Conservation (phyloP, 129 eudicot species). For the Silybum marianum region DNA sequence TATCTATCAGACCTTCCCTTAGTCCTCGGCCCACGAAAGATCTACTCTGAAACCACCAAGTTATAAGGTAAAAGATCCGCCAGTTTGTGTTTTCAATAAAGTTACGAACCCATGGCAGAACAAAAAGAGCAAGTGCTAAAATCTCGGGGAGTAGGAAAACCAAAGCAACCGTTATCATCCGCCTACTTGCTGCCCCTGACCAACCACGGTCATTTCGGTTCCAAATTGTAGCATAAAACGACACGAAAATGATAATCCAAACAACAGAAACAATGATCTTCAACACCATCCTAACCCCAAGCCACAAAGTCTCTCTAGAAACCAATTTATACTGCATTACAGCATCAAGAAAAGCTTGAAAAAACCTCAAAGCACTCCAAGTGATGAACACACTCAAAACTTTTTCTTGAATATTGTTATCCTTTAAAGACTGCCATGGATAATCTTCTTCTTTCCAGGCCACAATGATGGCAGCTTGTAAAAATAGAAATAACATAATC, state of each 20-base stretch:
- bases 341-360: conserved; percentile 75
- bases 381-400: conserved; percentile 75
- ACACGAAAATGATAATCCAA: conserved; percentile 75
- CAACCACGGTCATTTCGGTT: conserved; percentile 41
- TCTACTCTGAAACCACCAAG: conserved; percentile 97
- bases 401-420: conserved; percentile 62
- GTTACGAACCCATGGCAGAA: conserved; percentile 83
- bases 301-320: conserved; percentile 74
- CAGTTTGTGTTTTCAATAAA: conserved; percentile 80
- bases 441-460: conserved; percentile 63
- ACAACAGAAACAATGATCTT: conserved; percentile 60
- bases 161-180: conserved; percentile 50
- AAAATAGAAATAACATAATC: conserved; percentile 80
- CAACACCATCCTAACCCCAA: conserved; percentile 70
- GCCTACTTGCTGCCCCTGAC: conserved; percentile 51
- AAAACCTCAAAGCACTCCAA: conserved; percentile 76
- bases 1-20: conserved; percentile 83
- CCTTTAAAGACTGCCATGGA: conserved; percentile 78
- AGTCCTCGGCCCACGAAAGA: conserved; percentile 87
- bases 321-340: conserved; percentile 86
- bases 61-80: conserved; percentile 69
- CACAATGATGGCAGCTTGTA: conserved; percentile 80
- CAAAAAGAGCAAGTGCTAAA: conserved; percentile 62
- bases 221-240: conserved; percentile 67
- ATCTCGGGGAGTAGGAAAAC: conserved; percentile 69